phyloP scores from a whole-genome alignment of 139 green algal genomes.

The Ostreobium quekettii region DNA sequence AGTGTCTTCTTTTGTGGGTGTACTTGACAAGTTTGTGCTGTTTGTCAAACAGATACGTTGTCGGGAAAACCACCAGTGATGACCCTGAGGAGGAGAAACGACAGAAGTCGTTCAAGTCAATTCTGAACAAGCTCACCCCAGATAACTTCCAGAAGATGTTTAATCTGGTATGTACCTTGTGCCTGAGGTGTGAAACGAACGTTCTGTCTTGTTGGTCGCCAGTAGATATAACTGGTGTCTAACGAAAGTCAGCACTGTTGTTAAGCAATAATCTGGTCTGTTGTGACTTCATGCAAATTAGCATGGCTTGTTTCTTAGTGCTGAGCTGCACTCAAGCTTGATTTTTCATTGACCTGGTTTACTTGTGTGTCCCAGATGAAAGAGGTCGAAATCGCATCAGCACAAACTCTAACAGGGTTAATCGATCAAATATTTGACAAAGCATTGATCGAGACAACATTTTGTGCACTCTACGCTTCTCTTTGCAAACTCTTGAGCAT shows the following conservation, averaged over 20 bases:
- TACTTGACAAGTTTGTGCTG: no score
- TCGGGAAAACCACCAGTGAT: constrained; percentile 42
- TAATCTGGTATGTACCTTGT: constrained; percentile 28
- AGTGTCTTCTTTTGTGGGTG: no score
- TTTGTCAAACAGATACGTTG: constrained; percentile 9
- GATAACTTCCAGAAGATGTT: constrained; percentile 91
- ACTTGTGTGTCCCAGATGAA: no score
- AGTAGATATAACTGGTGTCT: no score
- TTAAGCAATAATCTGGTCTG: no score
- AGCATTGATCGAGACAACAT: constrained; percentile 89
- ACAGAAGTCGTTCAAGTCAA: constrained; percentile 80
- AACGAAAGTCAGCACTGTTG: no score
- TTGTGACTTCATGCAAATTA: no score
- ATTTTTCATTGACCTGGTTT: no score
- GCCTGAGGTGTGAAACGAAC: no score
- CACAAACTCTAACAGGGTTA: constrained; percentile 69
- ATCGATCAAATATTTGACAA: constrained; percentile 97
- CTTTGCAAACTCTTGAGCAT: constrained; percentile 51
- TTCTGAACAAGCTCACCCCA: constrained; percentile 98
- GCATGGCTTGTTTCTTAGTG: no score
- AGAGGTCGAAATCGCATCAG: constrained; percentile 64
- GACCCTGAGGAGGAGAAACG: constrained; percentile 88
- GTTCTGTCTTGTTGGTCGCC: no score
- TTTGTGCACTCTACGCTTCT: constrained; percentile 88
- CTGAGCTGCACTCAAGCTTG: no score